Base-by-base conservation (phyloP, 345 rosid genomes). In the Rhodomyrtus tomentosa region DNA sequence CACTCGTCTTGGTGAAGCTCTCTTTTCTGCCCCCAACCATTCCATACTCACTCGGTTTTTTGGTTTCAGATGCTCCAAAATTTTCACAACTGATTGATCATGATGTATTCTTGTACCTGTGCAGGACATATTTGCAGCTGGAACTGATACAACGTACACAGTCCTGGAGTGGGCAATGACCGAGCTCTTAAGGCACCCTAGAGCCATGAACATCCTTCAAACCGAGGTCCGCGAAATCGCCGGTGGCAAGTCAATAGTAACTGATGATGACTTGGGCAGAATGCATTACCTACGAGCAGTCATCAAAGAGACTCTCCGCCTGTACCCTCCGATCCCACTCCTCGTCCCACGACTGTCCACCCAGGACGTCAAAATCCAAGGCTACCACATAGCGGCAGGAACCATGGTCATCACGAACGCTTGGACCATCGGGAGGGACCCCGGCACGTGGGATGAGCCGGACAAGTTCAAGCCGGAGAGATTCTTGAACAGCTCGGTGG, bases 161-260 rank as follows among this genome's bases (percentile, higher is more conserved):
- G 88, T 83, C 29, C 29, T 91, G 8, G 90, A 88, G 51, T 88
- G 91, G 93, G 85, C 85, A n/a, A 89, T 91, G 91, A 25, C 91
- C 20, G 88, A 87, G 82, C 88, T 91, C n/a, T 18, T 91, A 32
- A 83, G 85, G 54, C 90, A 91, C 80, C 91, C 91, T 3, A 6
- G 25, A 5, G 87, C 81, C 7, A 68, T 89, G 90, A 62, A 87
- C 81, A n/a, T 42, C 55, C 55, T 84, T 7, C 89, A 87, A 40
- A 53, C 59, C 14, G 91, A 89, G 54, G 40, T 91, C 0, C 76
- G 89, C 50, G 2, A 45, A 51, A 55, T 90, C 5, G 53, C 74
- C 5, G n/a, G 18, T 1, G 40, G 53, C 55, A 86, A 84, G 82
- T 6, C 32, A 6, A 4, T 18, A 2, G 68, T 87, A 50, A 58